phyloP scores from a whole-genome alignment of 2,329 filamentous ascomycete species.

The Microsporum canis region DNA sequence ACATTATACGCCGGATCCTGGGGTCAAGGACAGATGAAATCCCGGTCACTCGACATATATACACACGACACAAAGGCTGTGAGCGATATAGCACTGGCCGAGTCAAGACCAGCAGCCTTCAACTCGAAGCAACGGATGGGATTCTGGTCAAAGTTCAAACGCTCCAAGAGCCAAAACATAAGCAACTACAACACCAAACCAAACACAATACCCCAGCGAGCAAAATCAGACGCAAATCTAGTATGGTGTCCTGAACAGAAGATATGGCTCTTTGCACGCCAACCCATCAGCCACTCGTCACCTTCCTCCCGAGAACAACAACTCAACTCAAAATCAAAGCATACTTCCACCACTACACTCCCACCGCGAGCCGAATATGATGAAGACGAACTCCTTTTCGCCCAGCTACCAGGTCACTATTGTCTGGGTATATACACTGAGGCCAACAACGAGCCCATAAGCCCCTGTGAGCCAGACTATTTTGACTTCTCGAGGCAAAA shows the following conservation, averaged over 20 bases:
- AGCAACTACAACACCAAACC: neutral
- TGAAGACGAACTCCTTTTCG: slow-evolving; percentile 14
- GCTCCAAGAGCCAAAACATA: neutral
- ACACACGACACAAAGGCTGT: neutral
- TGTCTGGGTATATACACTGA: slow-evolving; percentile 6
- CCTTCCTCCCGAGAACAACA: neutral
- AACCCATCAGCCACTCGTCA: neutral
- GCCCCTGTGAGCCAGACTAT: neutral
- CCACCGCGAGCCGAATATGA: neutral
- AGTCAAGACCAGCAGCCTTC: neutral
- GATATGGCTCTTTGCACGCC: slow-evolving; percentile 13
- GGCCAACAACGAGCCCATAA: neutral
- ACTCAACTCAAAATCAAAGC: neutral
- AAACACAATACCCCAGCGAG: slow-evolving; percentile 7
- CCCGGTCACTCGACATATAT: neutral
- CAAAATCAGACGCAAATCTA: slow-evolving; percentile 10
- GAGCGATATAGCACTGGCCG: neutral
- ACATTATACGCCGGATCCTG: neutral
- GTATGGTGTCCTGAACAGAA: slow-evolving; percentile 13
- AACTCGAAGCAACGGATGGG: slow-evolving; percentile 6
- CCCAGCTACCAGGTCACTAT: slow-evolving; percentile 15
- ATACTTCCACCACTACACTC: neutral
- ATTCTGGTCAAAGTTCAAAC: slow-evolving; percentile 10
- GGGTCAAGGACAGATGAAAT: neutral
- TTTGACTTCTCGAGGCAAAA: neutral